Conservation (phyloP, 441 rosid species). For the Metrosideros polymorpha region DNA sequence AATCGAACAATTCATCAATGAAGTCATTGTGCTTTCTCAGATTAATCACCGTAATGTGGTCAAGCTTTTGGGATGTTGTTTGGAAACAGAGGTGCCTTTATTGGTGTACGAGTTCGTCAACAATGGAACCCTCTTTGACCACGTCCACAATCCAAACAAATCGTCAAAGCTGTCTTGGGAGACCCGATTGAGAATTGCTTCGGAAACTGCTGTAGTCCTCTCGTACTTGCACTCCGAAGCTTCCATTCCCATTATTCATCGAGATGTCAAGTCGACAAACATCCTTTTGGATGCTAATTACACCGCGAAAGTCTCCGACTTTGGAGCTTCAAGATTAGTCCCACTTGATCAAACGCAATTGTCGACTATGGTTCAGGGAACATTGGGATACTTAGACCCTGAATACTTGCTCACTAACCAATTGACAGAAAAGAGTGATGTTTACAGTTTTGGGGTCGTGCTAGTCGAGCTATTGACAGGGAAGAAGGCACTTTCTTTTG, state of each 20-base stretch:
- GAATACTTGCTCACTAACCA: constrained; percentile 30
- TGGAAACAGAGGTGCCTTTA: constrained; percentile 27
- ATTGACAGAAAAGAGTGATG: neutral
- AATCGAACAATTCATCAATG: constrained; percentile 26
- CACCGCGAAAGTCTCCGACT: constrained; percentile 19
- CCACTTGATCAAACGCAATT: constrained; percentile 9
- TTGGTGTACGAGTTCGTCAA: constrained; percentile 27
- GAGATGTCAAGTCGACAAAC: constrained; percentile 25
- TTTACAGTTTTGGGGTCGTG: constrained; percentile 1
- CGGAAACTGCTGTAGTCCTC: neutral
- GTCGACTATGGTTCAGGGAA: constrained; percentile 17
- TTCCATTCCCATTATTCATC: constrained; percentile 12
- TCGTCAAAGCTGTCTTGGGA: constrained; percentile 12
- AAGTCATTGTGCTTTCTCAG: constrained; percentile 24
- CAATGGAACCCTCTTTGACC: constrained; percentile 31
- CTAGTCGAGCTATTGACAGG: constrained; percentile 28
- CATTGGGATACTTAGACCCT: constrained; percentile 28
- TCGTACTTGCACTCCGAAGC: neutral
- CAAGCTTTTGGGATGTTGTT: constrained; percentile 32
- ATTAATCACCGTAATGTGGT: constrained; percentile 31
- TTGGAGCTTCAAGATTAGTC: constrained; percentile 22
- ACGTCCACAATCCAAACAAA: neutral
- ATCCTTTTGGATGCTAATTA: constrained; percentile 17
- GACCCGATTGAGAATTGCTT: neutral
- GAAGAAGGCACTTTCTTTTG: constrained; percentile 16